Evolutionary conservation across 495 filamentous ascomycete species (phyloP).

Genomic region (Penicillium arizonense): DNA sequence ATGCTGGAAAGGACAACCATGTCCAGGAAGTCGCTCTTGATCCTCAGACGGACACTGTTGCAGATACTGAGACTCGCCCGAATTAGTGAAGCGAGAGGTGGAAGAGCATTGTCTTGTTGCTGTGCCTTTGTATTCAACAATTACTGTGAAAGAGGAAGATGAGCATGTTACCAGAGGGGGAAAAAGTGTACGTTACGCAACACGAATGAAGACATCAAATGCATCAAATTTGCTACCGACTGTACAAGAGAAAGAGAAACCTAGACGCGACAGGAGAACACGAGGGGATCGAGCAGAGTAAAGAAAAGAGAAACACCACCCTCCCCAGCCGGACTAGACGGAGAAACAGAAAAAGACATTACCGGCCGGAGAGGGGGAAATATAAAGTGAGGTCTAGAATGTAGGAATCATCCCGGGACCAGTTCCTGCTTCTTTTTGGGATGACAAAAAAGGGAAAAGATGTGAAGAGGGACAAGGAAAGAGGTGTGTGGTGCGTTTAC

Average conservation of each 20-base stretch:
- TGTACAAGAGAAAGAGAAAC: conserved; percentile 30
- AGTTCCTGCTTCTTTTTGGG: conserved; percentile 24
- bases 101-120: background rate
- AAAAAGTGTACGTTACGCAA: background rate
- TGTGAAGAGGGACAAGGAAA: conserved; percentile 6
- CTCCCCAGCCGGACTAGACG: conserved; percentile 10
- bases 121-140: no score
- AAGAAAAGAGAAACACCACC: conserved; percentile 24
- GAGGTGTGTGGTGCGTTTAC: conserved; percentile 29
- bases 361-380: conserved; percentile 11
- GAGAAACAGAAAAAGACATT: conserved; percentile 14
- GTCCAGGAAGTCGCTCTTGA: background rate
- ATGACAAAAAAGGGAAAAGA: conserved; percentile 10
- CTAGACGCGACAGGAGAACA: conserved; percentile 30
- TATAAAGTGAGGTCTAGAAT: conserved; percentile 22
- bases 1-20: background rate
- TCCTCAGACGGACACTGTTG: background rate
- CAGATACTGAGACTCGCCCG: background rate
- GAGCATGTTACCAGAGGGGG: no score
- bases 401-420: conserved; percentile 12
- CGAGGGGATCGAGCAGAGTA: conserved; percentile 27
- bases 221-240: conserved; percentile 37
- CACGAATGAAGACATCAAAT: conserved; percentile 26
- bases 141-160: no score
- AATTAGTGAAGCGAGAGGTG: background rate